phyloP scores from a whole-genome alignment of 257 asterid genomes.

The Solanum rostratum region DNA sequence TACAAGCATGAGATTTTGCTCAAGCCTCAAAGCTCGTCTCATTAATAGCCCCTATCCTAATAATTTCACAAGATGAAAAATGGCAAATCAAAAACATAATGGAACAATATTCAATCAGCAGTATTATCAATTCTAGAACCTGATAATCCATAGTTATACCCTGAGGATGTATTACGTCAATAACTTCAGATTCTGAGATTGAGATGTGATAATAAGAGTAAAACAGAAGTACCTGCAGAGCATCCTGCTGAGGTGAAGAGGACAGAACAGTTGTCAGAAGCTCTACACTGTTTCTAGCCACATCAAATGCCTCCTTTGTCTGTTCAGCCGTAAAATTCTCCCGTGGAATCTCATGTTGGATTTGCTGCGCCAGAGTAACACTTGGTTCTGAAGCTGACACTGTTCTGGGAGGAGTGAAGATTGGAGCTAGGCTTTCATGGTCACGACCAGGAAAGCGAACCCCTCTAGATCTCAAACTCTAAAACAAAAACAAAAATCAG shows the following conservation, averaged over 20 bases:
- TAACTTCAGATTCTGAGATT: not conserved
- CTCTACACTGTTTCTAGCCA: slow-evolving; percentile 93
- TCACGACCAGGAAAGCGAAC: slow-evolving; percentile 95
- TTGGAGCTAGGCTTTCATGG: slow-evolving; percentile 85
- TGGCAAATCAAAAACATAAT: not conserved
- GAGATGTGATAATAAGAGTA: not conserved
- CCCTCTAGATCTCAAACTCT: slow-evolving; percentile 94
- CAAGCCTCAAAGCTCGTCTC: not conserved
- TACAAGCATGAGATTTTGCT: not conserved
- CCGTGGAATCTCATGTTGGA: slow-evolving; percentile 48
- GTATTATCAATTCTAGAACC: not conserved
- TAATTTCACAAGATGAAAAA: not conserved
- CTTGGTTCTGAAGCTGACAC: slow-evolving; percentile 45
- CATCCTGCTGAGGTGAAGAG: slow-evolving; percentile 96
- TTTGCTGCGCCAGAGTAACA: slow-evolving; percentile 37
- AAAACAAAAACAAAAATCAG: slow-evolving; percentile 1
- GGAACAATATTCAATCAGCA: not conserved
- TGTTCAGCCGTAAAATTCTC: slow-evolving; percentile 71
- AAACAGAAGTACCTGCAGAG: slow-evolving; percentile 51
- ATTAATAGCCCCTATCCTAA: not conserved
- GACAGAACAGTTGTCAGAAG: slow-evolving; percentile 85
- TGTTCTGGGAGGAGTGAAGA: slow-evolving; percentile 87
- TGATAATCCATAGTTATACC: not conserved
- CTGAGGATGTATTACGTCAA: not conserved
- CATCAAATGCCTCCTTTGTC: slow-evolving; percentile 90